Evolutionary conservation across 2,329 filamentous ascomycete species (phyloP).

Genomic region (Ceratocystis destructans): DNA sequence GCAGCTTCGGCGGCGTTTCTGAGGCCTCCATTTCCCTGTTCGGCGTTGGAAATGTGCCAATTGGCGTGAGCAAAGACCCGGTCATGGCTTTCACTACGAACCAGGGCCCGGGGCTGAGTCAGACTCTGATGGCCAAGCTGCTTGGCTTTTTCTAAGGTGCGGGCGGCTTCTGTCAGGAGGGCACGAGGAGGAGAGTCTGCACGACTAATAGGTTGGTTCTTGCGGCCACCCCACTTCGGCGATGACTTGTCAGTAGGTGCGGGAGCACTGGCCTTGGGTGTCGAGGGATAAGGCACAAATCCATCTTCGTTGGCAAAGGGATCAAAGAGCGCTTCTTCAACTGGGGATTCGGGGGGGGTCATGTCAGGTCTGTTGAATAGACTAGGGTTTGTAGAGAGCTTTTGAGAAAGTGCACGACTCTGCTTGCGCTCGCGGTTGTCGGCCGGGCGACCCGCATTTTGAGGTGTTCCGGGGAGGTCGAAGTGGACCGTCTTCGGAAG

Average conservation of each 20-base stretch:
- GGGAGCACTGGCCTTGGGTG: slow-evolving; percentile 28
- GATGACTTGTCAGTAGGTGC: slow-evolving; percentile 62
- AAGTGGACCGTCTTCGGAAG: slow-evolving; percentile 89
- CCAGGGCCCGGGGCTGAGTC: slow-evolving; percentile 38
- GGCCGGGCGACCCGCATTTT: slow-evolving; percentile 26
- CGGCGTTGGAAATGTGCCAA: slow-evolving; percentile 71
- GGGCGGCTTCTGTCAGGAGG: slow-evolving; percentile 57
- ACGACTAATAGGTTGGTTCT: slow-evolving; percentile 66
- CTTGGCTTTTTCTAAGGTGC: slow-evolving; percentile 40
- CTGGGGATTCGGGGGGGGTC: slow-evolving; percentile 43
- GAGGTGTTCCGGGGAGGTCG: slow-evolving; percentile 45
- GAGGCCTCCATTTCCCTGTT: slow-evolving; percentile 85
- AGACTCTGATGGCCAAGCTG: slow-evolving; percentile 42
- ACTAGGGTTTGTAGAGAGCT: slow-evolving; percentile 33
- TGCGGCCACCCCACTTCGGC: slow-evolving; percentile 59
- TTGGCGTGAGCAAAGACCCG: slow-evolving; percentile 60
- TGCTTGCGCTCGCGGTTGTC: slow-evolving; percentile 23
- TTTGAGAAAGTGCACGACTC: slow-evolving; percentile 23
- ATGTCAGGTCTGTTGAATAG: slow-evolving; percentile 38
- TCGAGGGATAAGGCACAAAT: slow-evolving; percentile 38
- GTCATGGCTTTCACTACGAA: slow-evolving; percentile 51
- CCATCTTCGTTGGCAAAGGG: slow-evolving; percentile 47
- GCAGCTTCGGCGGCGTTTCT: slow-evolving; percentile 77
- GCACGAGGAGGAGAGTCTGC: slow-evolving; percentile 61
- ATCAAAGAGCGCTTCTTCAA: slow-evolving; percentile 34